Base-by-base conservation (phyloP, 768 basidiomycete species). In the Cyathus striatus region DNA sequence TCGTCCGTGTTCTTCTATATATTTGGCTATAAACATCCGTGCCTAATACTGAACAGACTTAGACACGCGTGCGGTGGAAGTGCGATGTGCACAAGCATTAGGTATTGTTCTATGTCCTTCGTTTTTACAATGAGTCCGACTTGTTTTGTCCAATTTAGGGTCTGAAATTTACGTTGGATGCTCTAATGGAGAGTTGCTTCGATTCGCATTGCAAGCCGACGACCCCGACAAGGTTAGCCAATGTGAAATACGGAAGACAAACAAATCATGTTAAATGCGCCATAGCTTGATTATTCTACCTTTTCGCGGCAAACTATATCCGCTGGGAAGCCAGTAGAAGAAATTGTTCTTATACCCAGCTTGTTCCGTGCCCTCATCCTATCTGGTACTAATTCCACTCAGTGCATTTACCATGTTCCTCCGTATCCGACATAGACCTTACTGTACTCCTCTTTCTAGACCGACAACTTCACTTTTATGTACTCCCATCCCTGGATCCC, bases 121-220 rank as follows among this genome's bases (percentile, higher is more conserved):
- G 10, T 7, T 14, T 7, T 14, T 37, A 10, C 14, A 7, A n/a
- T 9, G 9, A 23, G 14, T 17, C 30, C 23, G 17, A 10, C 4
- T 27, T 35, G 20, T 22, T 10, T 30, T 6, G 5, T 14, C 14
- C 14, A 21, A 26, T 27, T 14, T 41, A 90, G 89, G 83, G 23
- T 81, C 82, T 32, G 92, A 96, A 54, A 76, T 95, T 20, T 94
- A 92, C 50, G 76, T 90, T 10, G 93, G 91, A 10, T 86, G 86
- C 47, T 79, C 82, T 17, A 90, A 92, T 46, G 91, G 93, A 17
- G 80, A 90, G 50, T 71, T 96, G 6, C 64, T 92, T 25, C 83
- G 91, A 33, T 94, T 86, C 57, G 73, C 83, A 1, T 68, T 89
- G 17, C 83, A 84, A 51, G 73, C 71, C 2, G 79, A 78, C 50